Conservation (phyloP, 306 rosid genomes). For the Acacia crassicarpa region DNA sequence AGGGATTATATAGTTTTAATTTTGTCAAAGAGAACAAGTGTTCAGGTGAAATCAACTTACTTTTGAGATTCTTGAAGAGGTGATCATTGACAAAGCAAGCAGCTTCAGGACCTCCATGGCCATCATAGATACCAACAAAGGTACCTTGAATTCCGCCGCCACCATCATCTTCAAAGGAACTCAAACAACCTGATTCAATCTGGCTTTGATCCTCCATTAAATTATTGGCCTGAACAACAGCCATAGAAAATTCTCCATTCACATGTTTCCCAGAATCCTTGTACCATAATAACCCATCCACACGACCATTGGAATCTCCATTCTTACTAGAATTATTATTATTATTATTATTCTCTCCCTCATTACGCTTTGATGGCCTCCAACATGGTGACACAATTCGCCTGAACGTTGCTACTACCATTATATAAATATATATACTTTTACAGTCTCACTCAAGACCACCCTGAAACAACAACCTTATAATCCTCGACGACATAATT, state of each 20-base stretch:
- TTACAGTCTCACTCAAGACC: constrained; percentile 80
- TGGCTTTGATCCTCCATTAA: constrained; percentile 95
- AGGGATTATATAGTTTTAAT: no score
- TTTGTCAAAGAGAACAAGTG: no score
- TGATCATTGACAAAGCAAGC: constrained; percentile 71
- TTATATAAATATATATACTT: constrained; percentile 32
- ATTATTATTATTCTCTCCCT: constrained; percentile 36
- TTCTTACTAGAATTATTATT: constrained; percentile 52
- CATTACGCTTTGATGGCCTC: constrained; percentile 47
- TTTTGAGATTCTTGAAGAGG: constrained; percentile 66
- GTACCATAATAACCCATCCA: constrained; percentile 78
- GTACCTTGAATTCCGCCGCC: constrained; percentile 61
- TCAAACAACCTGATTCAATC: constrained; percentile 84
- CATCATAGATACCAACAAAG: constrained; percentile 91
- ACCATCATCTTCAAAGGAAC: constrained; percentile 45
- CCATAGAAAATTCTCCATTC: constrained; percentile 91
- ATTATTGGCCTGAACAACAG: constrained; percentile 92
- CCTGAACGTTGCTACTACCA: constrained; percentile 74
- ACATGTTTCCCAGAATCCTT: constrained; percentile 78
- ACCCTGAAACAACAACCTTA: constrained; percentile 20
- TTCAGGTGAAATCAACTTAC: constrained; percentile 40
- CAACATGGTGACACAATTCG: constrained; percentile 78
- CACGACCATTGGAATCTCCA: constrained; percentile 65
- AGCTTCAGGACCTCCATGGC: constrained; percentile 96
- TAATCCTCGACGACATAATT: not conserved